Percentiles rank a stretch among this genome's conserved stretches.
These are phyloP conservation scores for Arachnomyces sp. DNA, from an alignment of 2,329 filamentous ascomycete species.

Conservation along the genomic window DNA sequence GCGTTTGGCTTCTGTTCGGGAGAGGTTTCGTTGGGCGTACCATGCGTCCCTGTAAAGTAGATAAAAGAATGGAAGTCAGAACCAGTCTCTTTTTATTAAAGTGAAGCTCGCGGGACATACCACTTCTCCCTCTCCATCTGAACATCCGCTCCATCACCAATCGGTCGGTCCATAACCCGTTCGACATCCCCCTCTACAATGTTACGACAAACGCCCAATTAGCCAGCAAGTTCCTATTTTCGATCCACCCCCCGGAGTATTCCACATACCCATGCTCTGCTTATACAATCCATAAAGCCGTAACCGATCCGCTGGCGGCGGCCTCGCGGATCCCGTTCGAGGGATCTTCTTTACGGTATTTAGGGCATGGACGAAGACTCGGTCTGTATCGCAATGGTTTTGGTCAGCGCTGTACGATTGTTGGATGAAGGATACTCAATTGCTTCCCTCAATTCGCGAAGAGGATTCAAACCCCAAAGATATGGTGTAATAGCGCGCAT, in stretches of 20 bases:
- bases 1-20: constrained; percentile 85
- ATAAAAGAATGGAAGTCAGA: background rate
- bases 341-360: constrained; percentile 98
- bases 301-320: constrained; percentile 74
- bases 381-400: constrained; percentile 50
- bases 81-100: background rate
- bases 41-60: constrained; percentile 65
- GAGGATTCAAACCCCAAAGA: background rate
- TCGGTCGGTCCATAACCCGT: constrained; percentile 81
- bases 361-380: constrained; percentile 97
- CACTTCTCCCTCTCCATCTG: constrained; percentile 59
- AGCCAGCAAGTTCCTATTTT: constrained; percentile 5
- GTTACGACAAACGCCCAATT: constrained; percentile 3
- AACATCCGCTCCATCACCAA: constrained; percentile 41
- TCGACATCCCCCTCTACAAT: constrained; percentile 78
- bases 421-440: too few relatives aligned
- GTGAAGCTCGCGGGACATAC: constrained; percentile 27
- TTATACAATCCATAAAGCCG: constrained; percentile 98
- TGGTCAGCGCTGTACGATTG: too few relatives aligned
- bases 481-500: too few relatives aligned
- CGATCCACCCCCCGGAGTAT: too few relatives aligned
- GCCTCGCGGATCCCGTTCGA: constrained; percentile 82
- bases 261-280: constrained; percentile 69
- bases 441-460: background rate
- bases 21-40: constrained; percentile 76